Percentiles rank a stretch among this genome's conserved stretches.
These are phyloP conservation scores for Trichopus zeylanicus DNA, from an alignment of 116 monocot genomes.

Conservation along the genomic window DNA sequence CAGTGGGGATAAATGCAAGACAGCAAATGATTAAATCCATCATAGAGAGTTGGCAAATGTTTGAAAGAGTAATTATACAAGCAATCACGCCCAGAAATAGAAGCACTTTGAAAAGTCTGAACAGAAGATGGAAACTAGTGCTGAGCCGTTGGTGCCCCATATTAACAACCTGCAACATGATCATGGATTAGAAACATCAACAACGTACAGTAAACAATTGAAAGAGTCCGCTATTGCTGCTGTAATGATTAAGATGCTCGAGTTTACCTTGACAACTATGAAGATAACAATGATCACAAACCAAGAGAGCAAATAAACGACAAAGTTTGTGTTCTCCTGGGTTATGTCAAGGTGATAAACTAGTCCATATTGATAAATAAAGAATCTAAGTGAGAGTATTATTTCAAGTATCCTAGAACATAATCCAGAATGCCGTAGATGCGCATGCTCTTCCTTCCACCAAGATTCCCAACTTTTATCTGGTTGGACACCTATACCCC, in stretches of 20 bases:
- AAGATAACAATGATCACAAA: conserved; percentile 57
- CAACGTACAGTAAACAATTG: not conserved
- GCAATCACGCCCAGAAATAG: conserved; percentile 39
- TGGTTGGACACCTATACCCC: conserved; percentile 54
- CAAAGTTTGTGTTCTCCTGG: conserved; percentile 47
- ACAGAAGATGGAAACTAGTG: conserved; percentile 39
- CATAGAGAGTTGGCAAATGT: conserved; percentile 42
- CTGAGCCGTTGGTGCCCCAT: conserved; percentile 45
- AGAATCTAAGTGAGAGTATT: conserved; percentile 58
- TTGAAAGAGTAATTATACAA: conserved; percentile 28
- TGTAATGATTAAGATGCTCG: not conserved
- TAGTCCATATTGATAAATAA: conserved; percentile 73
- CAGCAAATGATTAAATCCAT: conserved; percentile 63
- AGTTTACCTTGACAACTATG: conserved; percentile 52
- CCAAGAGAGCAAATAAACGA: conserved; percentile 77
- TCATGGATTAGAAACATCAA: conserved; percentile 5
- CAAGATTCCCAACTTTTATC: conserved; percentile 89
- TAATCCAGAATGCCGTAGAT: conserved; percentile 39
- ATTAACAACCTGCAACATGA: conserved; percentile 30
- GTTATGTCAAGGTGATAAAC: conserved; percentile 77
- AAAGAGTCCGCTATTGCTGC: not conserved
- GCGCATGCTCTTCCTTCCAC: conserved; percentile 69
- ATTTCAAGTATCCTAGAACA: conserved; percentile 43
- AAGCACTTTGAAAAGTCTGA: conserved; percentile 53
- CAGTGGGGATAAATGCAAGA: conserved; percentile 75